Conservation (phyloP, 495 filamentous ascomycete species). For the Parathielavia appendiculata region DNA sequence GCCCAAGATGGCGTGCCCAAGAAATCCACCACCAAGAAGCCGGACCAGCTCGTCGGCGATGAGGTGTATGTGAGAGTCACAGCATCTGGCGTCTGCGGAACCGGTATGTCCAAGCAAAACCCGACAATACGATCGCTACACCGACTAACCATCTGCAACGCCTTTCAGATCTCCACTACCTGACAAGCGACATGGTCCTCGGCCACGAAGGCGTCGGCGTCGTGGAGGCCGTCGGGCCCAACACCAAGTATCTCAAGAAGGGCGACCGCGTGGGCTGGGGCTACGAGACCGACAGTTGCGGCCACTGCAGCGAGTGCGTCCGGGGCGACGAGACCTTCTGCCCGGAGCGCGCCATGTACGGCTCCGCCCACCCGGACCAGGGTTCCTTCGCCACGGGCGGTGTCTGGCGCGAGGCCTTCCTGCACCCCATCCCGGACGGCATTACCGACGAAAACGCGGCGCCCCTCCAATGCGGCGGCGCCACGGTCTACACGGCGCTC, state of each 20-base stretch:
- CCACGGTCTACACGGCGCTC: slow-evolving; percentile 51
- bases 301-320: slow-evolving; percentile 19
- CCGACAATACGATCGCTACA: too few species aligned
- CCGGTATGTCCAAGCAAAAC: not conserved
- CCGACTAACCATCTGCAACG: not conserved
- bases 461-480: slow-evolving; percentile 55
- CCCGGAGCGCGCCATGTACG: slow-evolving; percentile 17
- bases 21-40: slow-evolving; percentile 6
- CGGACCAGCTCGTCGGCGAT: slow-evolving; percentile 1
- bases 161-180: slow-evolving; percentile 7
- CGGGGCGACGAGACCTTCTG: slow-evolving; percentile 24
- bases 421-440: slow-evolving; percentile 41
- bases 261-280: slow-evolving; percentile 59
- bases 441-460: slow-evolving; percentile 43
- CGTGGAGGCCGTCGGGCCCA: slow-evolving; percentile 49
- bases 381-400: slow-evolving; percentile 24
- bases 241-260: slow-evolving; percentile 48
- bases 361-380: slow-evolving; percentile 15
- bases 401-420: slow-evolving; percentile 31
- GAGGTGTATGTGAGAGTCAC: slow-evolving; percentile 2
- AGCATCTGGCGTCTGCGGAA: slow-evolving; percentile 9
- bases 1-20: not conserved
- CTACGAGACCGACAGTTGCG: slow-evolving; percentile 35
- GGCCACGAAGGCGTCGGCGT: slow-evolving; percentile 50
- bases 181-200: slow-evolving; percentile 19